phyloP scores from a whole-genome alignment of 2,329 filamentous ascomycete genomes.

The Pezicula radicicola region DNA sequence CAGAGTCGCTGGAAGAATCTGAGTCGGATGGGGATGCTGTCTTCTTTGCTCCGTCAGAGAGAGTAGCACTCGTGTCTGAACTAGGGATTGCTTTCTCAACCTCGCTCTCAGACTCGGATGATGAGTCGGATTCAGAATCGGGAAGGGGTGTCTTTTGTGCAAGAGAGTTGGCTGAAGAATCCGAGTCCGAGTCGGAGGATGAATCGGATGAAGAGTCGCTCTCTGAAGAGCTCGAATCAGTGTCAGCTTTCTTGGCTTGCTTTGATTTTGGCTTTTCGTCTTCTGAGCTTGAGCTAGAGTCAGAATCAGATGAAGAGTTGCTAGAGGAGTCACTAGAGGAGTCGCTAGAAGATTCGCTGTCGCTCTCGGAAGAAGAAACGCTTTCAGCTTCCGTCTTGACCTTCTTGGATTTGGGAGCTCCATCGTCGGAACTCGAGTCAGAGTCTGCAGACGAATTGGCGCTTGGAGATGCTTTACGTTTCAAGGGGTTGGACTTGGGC shows the following conservation, averaged over 20 bases:
- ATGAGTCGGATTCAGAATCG: constrained; percentile 26
- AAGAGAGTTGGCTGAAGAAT: constrained; percentile 22
- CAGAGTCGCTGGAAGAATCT: constrained; percentile 16
- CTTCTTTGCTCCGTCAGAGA: constrained; percentile 26
- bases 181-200: constrained; percentile 21
- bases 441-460: constrained; percentile 34
- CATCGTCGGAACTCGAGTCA: constrained; percentile 43
- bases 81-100: constrained; percentile 38
- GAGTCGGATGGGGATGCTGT: constrained; percentile 16
- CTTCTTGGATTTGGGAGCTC: constrained; percentile 51
- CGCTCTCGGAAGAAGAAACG: constrained; percentile 19
- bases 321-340: not conserved
- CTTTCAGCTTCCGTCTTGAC: constrained; percentile 35
- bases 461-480: constrained; percentile 50
- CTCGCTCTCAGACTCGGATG: constrained; percentile 36
- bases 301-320: constrained; percentile 27
- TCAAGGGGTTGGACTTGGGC: constrained; percentile 40
- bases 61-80: constrained; percentile 29
- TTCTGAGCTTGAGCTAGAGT: constrained; percentile 26
- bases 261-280: constrained; percentile 35
- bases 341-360: constrained; percentile 4
- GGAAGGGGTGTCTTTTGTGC: constrained; percentile 26
- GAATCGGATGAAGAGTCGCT: constrained; percentile 27
- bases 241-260: constrained; percentile 45
- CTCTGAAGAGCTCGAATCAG: constrained; percentile 24